Evolutionary conservation across 108 stramenopile genomes (phyloP).

Genomic region (Nitzschia sp.): DNA sequence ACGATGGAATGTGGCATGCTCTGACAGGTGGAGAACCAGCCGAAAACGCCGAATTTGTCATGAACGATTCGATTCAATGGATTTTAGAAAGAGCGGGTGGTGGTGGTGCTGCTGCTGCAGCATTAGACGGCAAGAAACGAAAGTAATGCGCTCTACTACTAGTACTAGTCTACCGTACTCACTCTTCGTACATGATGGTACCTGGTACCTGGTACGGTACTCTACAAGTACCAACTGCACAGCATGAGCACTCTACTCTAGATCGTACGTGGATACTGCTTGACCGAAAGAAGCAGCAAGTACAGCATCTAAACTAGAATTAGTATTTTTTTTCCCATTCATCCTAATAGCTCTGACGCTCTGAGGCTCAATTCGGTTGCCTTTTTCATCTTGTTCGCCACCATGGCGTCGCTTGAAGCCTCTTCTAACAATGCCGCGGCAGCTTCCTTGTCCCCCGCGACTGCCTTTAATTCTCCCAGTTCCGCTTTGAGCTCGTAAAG

Average conservation of each 20-base stretch:
- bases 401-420: conserved; percentile 64
- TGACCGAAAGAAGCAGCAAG: conserved; percentile 1
- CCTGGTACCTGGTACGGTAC: too few species aligned
- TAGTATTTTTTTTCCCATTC: too few species aligned
- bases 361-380: conserved; percentile 72
- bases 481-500: conserved; percentile 65
- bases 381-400: conserved; percentile 65
- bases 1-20: conserved; percentile 61
- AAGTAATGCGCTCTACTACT: too few species aligned
- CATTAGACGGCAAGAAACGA: background rate
- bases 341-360: conserved; percentile 47
- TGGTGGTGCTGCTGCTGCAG: background rate
- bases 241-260: too few species aligned
- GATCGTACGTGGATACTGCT: too few species aligned
- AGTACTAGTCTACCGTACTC: too few species aligned
- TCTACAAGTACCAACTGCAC: too few species aligned
- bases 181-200: too few species aligned
- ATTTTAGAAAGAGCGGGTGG: conserved; percentile 31
- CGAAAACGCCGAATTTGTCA: conserved; percentile 45
- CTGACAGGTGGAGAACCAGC: conserved; percentile 44
- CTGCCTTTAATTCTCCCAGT: conserved; percentile 56
- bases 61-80: conserved; percentile 48
- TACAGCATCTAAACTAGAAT: background rate
- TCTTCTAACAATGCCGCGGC: conserved; percentile 54
- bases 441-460: conserved; percentile 30